Conservation (phyloP, 2,329 filamentous ascomycete species). For the Clonostachys byssicola region DNA sequence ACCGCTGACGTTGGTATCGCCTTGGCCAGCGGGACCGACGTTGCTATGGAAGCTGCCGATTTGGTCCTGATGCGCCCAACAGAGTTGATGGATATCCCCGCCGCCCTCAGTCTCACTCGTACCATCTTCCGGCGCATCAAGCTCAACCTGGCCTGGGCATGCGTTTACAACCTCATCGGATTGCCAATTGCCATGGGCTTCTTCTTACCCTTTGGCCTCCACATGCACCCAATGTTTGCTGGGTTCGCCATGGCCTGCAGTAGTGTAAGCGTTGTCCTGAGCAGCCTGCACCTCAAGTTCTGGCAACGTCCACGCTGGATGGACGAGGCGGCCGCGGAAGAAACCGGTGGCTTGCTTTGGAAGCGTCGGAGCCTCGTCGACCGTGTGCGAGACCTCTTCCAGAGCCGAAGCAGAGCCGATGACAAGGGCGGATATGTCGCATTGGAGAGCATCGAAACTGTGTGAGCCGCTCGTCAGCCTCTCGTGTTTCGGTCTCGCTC, state of each 20-base stretch:
- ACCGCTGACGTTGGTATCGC: slow-evolving; percentile 92
- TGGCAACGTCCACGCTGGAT: slow-evolving; percentile 88
- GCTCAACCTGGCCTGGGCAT: slow-evolving; percentile 88
- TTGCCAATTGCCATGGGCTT: slow-evolving; percentile 96
- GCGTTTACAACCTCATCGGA: slow-evolving; percentile 86
- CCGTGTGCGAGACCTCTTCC: slow-evolving; percentile 33
- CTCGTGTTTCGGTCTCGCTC: not conserved
- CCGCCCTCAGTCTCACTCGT: slow-evolving; percentile 74
- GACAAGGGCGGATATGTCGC: slow-evolving; percentile 52
- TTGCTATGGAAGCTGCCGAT: slow-evolving; percentile 95
- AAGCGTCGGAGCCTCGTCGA: slow-evolving; percentile 36
- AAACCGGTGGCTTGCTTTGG: slow-evolving; percentile 40
- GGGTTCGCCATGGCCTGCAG: slow-evolving; percentile 91
- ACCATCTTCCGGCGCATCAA: slow-evolving; percentile 92
- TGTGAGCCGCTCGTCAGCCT: not conserved
- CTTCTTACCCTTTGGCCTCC: slow-evolving; percentile 83
- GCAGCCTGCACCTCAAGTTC: slow-evolving; percentile 77
- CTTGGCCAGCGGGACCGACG: slow-evolving; percentile 87
- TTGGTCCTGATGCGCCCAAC: slow-evolving; percentile 93
- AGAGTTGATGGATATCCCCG: slow-evolving; percentile 89
- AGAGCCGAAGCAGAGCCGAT: slow-evolving; percentile 23
- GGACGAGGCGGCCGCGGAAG: slow-evolving; percentile 63
- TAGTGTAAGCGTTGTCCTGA: slow-evolving; percentile 84
- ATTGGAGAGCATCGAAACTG: slow-evolving; percentile 44
- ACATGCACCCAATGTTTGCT: slow-evolving; percentile 90